A percentile compares a stretch with the other conserved stretches of the same genome.
Evolutionary conservation across 352 stramenopile genomes (phyloP).

Genomic region (Pythium pyrilobum): DNA sequence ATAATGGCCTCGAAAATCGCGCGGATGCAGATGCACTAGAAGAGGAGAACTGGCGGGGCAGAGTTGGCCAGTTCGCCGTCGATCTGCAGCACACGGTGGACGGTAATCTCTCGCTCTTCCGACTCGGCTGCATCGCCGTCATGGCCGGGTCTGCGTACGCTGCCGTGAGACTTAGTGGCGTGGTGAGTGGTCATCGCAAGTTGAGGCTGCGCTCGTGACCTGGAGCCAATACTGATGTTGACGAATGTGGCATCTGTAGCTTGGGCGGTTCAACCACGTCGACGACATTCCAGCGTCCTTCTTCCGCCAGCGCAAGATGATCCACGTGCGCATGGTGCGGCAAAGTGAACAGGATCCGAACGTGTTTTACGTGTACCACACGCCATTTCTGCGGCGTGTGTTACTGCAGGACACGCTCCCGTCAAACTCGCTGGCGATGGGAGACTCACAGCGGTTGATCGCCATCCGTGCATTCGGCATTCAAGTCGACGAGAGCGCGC

Average conservation of each 20-base stretch:
- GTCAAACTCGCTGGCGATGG: conserved; percentile 11
- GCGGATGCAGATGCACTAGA: conserved; percentile 4
- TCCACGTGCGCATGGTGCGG: conserved; percentile 67
- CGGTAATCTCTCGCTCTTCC: conserved; percentile 62
- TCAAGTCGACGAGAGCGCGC: conserved; percentile 60
- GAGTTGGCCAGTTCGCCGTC: conserved; percentile 6
- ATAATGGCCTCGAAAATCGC: background rate
- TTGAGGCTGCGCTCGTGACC: background rate
- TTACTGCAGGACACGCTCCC: conserved; percentile 58
- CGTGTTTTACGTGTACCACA: conserved; percentile 82
- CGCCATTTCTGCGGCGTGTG: conserved; percentile 52
- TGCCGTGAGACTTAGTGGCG: conserved; percentile 46
- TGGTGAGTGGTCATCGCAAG: conserved; percentile 23
- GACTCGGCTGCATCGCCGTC: conserved; percentile 41
- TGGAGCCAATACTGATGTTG: no score
- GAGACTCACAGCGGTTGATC: conserved; percentile 26
- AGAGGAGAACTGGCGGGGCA: conserved; percentile 13
- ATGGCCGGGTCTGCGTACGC: conserved; percentile 36
- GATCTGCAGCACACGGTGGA: conserved; percentile 43
- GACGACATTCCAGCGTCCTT: conserved; percentile 61
- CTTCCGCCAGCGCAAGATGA: conserved; percentile 60
- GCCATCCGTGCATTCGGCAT: conserved; percentile 67
- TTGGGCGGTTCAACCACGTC: conserved; percentile 44
- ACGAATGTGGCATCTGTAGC: conserved; percentile 12
- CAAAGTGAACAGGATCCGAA: conserved; percentile 60